These are phyloP conservation scores for Tuber microsphaerosporum DNA, from an alignment of 495 filamentous ascomycete genomes.

Conservation along the genomic window DNA sequence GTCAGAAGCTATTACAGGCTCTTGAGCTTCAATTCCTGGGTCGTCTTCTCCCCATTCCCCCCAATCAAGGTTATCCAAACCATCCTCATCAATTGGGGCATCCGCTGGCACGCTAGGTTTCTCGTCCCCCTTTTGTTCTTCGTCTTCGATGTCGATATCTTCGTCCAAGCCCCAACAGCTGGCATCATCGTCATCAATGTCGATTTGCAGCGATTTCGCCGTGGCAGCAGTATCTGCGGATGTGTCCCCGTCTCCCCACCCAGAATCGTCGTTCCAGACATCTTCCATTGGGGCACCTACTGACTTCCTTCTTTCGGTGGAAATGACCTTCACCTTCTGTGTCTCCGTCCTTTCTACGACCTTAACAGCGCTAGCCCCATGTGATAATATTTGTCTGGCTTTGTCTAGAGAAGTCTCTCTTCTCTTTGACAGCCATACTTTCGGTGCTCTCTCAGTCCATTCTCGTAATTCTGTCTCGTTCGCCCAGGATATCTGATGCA, in stretches of 20 bases:
- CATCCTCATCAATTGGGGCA: slow-evolving; percentile 19
- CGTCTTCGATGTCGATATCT: slow-evolving; percentile 42
- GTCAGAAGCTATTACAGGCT: slow-evolving; percentile 20
- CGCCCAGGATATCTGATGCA: slow-evolving; percentile 59
- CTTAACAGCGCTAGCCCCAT: slow-evolving; percentile 56
- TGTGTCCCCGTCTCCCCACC: slow-evolving; percentile 42
- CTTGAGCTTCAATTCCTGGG: slow-evolving; percentile 22
- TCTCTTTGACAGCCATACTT: slow-evolving; percentile 78
- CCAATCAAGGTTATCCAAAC: slow-evolving; percentile 40
- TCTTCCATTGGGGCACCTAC: slow-evolving; percentile 49
- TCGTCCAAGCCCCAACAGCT: slow-evolving; percentile 57
- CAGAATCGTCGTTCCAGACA: slow-evolving; percentile 43
- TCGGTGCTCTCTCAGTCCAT: slow-evolving; percentile 72
- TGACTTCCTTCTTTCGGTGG: slow-evolving; percentile 54
- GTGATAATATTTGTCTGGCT: slow-evolving; percentile 60
- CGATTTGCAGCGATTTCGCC: slow-evolving; percentile 19
- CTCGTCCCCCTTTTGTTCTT: slow-evolving; percentile 29
- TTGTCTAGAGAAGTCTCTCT: slow-evolving; percentile 67
- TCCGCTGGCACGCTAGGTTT: slow-evolving; percentile 9
- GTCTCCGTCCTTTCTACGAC: slow-evolving; percentile 79
- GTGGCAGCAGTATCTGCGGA: slow-evolving; percentile 12
- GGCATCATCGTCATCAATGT: slow-evolving; percentile 49
- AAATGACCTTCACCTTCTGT: slow-evolving; percentile 54
- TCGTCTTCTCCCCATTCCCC: slow-evolving; percentile 38
- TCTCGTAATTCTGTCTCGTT: slow-evolving; percentile 63